Evolutionary conservation across 352 stramenopile genomes (phyloP).

Genomic region (Globisporangium lucens): DNA sequence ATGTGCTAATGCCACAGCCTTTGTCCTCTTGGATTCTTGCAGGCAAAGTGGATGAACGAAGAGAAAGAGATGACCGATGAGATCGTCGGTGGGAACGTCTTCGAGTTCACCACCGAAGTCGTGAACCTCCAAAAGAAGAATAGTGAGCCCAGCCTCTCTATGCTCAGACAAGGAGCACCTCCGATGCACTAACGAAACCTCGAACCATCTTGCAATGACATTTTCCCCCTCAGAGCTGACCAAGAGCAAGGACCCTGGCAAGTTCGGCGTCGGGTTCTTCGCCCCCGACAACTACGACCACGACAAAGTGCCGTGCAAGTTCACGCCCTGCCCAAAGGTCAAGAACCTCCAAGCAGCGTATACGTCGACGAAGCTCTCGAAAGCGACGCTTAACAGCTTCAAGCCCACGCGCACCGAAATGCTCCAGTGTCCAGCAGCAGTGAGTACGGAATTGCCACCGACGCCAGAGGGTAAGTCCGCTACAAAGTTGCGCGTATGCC

Average conservation of each 20-base stretch:
- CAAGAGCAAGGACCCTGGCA: conserved; percentile 45
- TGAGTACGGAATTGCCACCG: conserved; percentile 20
- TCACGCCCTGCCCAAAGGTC: conserved; percentile 68
- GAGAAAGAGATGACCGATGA: conserved; percentile 62
- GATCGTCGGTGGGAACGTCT: conserved; percentile 70
- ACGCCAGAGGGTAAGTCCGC: conserved; percentile 25
- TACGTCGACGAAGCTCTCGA: conserved; percentile 53
- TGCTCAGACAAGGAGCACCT: neutral
- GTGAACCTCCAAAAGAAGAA: conserved; percentile 36
- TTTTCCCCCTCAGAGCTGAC: conserved; percentile 15
- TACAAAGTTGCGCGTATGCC: no score
- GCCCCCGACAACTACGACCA: conserved; percentile 67
- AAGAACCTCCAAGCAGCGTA: conserved; percentile 68
- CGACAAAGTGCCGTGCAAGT: conserved; percentile 43
- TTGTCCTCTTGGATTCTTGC: neutral
- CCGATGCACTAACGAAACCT: neutral
- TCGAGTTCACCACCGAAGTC: conserved; percentile 68
- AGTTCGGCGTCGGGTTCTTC: conserved; percentile 77
- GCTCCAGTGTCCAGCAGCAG: conserved; percentile 32
- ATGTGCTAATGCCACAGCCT: neutral
- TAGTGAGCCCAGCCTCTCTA: conserved; percentile 11
- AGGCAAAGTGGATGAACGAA: conserved; percentile 74
- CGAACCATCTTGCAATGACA: neutral
- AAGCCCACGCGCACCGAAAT: conserved; percentile 30
- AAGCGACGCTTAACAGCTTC: conserved; percentile 37